phyloP scores from a whole-genome alignment of 2,329 filamentous ascomycete genomes.

The Colletotrichum aenigma region DNA sequence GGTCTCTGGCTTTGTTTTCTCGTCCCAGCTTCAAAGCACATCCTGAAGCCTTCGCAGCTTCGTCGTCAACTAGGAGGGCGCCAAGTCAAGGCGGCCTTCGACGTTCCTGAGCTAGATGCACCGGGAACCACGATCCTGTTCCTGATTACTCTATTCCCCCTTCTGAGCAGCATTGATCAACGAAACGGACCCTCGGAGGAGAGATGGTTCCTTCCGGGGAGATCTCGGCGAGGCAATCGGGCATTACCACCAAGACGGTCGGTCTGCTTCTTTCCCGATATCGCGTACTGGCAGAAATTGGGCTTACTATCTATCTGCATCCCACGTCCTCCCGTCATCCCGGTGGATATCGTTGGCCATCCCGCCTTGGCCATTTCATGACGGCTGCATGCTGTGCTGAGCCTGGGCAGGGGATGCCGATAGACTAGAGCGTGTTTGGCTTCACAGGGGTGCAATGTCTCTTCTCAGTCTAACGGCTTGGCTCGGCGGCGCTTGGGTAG shows the following conservation, averaged over 20 bases:
- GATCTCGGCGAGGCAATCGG: neutral
- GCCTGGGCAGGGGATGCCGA: neutral
- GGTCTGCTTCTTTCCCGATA: neutral
- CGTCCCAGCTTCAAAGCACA: neutral
- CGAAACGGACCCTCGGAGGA: neutral
- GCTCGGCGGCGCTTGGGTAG: constrained; percentile 15
- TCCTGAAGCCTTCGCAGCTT: neutral
- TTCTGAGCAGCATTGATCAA: neutral
- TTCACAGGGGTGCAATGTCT: constrained; percentile 2
- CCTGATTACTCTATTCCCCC: neutral
- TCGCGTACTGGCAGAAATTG: neutral
- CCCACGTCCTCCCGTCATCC: neutral
- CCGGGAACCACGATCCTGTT: neutral
- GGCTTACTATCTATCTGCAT: neutral
- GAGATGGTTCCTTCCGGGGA: neutral
- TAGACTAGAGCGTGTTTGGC: neutral
- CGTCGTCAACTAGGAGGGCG: neutral
- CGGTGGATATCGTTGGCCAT: neutral
- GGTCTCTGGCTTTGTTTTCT: neutral
- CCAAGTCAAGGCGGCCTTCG: neutral
- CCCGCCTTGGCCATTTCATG: neutral
- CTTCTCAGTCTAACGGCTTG: constrained; percentile 14
- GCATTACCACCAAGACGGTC: neutral
- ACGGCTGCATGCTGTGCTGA: neutral
- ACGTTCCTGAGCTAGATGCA: constrained; percentile 9